Percentiles rank a stretch among this genome's conserved stretches.
These are phyloP conservation scores for Begonia masoniana DNA, from an alignment of 306 rosid species.

Conservation along the genomic window DNA sequence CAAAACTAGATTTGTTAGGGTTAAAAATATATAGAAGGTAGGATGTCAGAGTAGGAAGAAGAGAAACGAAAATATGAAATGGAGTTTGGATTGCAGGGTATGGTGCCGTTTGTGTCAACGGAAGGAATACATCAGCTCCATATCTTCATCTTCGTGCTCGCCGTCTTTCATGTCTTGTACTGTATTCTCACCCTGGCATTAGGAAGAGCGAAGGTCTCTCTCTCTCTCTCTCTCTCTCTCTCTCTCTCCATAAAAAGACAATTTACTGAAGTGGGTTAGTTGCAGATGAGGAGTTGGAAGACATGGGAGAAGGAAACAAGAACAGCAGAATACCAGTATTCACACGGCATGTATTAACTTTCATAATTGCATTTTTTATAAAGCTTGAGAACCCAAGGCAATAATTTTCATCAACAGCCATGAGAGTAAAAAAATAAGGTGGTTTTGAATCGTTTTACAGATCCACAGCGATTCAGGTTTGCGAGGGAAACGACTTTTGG, in stretches of 20 bases:
- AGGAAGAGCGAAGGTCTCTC: slow-evolving; percentile 54
- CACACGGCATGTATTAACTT: slow-evolving; percentile 38
- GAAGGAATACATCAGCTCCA: slow-evolving; percentile 81
- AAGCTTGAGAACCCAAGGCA: no score
- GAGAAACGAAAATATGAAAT: no score
- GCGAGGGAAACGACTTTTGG: slow-evolving; percentile 89
- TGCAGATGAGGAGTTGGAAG: slow-evolving; percentile 86
- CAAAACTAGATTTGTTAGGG: no score
- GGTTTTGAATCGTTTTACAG: slow-evolving; percentile 15
- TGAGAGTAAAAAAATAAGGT: no score
- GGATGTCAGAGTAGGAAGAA: no score
- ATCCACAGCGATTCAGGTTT: slow-evolving; percentile 87
- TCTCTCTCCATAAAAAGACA: no score
- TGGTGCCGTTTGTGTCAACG: slow-evolving; percentile 52
- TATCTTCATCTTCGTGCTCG: slow-evolving; percentile 68
- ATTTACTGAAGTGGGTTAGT: neutral
- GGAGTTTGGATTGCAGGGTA: slow-evolving; percentile 25
- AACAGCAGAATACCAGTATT: slow-evolving; percentile 66
- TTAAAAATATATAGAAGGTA: no score
- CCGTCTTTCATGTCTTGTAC: slow-evolving; percentile 56
- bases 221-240: neutral
- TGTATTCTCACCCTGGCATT: slow-evolving; percentile 66
- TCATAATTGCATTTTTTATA: no score
- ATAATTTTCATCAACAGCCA: no score
- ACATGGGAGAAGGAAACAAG: slow-evolving; percentile 82